Conservation (phyloP, 75 land plant genomes). For the Ceratopteris richardii region DNA sequence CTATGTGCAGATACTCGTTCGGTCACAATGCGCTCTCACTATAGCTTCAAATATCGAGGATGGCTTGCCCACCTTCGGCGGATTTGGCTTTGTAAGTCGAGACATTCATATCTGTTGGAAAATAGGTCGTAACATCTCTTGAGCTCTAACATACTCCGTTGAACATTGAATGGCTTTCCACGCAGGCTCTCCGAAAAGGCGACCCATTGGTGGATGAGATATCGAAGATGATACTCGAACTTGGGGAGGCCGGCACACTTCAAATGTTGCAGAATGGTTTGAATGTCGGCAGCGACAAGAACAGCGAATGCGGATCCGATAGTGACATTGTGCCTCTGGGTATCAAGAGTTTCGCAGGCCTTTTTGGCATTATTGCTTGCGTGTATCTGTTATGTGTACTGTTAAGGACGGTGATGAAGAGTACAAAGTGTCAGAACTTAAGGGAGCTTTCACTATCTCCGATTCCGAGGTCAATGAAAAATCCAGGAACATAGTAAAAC, state of each 20-base stretch:
- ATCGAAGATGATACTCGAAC: background rate
- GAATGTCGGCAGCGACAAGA: background rate
- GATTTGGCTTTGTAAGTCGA: slow-evolving; percentile 4
- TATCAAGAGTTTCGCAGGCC: background rate
- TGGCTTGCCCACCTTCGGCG: background rate
- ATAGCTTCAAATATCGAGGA: background rate
- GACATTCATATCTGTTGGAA: too few relatives aligned
- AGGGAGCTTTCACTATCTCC: too few relatives aligned
- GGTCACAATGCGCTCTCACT: background rate
- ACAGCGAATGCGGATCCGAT: background rate
- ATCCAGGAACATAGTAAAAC: too few relatives aligned
- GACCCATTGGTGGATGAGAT: background rate
- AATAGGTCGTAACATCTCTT: too few relatives aligned
- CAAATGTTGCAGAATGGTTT: background rate
- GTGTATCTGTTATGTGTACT: too few relatives aligned
- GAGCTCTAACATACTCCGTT: too few relatives aligned
- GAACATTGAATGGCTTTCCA: too few relatives aligned
- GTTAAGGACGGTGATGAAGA: too few relatives aligned
- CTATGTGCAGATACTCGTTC: background rate
- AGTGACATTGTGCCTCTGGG: background rate
- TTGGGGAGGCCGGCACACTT: background rate
- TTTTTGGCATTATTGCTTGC: background rate
- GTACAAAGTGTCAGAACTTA: too few relatives aligned
- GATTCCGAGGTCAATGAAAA: too few relatives aligned
- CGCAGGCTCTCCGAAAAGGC: background rate